Percentiles rank a stretch among this genome's conserved stretches.
These are phyloP conservation scores for Fusarium devonianum DNA, from an alignment of 2,329 filamentous ascomycete species.

Conservation along the genomic window DNA sequence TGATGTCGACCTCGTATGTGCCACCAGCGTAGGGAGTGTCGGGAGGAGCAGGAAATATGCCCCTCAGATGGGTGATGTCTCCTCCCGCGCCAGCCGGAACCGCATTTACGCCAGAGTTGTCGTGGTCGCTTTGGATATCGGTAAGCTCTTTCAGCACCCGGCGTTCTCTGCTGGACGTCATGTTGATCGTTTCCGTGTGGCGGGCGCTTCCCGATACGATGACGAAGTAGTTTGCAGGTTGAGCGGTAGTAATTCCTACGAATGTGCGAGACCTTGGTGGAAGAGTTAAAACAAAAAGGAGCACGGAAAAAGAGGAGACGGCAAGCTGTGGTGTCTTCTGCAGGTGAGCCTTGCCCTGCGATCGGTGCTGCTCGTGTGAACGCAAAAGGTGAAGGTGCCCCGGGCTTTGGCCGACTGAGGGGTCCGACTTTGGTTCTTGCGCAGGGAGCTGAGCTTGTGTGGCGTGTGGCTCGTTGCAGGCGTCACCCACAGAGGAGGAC, in stretches of 20 bases:
- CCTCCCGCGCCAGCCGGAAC: conserved; percentile 68
- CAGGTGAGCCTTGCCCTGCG: conserved; percentile 5
- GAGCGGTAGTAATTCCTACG: background rate
- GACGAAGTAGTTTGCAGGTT: background rate
- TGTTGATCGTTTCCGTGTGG: too few relatives aligned
- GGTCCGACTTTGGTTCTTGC: conserved; percentile 24
- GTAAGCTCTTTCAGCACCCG: conserved; percentile 77
- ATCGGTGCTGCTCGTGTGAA: conserved; percentile 17
- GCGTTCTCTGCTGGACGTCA: conserved; percentile 56
- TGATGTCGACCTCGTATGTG: conserved; percentile 81
- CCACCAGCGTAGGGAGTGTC: conserved; percentile 94
- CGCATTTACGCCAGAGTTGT: conserved; percentile 78
- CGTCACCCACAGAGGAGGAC: conserved; percentile 1
- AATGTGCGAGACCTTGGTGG: too few relatives aligned
- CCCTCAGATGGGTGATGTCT: conserved; percentile 82
- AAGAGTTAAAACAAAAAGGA: too few relatives aligned
- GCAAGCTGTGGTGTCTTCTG: conserved; percentile 6
- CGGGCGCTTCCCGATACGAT: too few relatives aligned
- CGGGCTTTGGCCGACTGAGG: conserved; percentile 12
- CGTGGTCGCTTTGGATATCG: conserved; percentile 75
- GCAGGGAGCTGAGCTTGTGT: conserved; percentile 11
- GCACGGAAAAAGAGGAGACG: conserved; percentile 1
- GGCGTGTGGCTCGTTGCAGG: conserved; percentile 1
- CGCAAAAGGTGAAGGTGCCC: background rate
- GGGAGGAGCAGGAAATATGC: conserved; percentile 84